Evolutionary conservation across 2,329 filamentous ascomycete genomes (phyloP).

Genomic region (Aspergillus felis): DNA sequence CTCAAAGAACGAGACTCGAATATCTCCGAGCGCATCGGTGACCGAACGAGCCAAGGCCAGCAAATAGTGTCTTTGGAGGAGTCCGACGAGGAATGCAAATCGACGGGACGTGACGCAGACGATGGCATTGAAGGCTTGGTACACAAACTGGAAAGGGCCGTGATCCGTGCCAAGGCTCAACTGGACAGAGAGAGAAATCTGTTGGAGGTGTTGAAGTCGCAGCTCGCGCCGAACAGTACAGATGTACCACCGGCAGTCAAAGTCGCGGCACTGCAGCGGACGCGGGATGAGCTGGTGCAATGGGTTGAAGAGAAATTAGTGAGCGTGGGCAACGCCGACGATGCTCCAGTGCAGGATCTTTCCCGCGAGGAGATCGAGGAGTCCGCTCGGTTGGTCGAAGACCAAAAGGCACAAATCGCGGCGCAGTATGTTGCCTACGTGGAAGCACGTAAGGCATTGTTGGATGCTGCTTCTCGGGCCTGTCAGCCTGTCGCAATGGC

Average conservation of each 20-base stretch:
- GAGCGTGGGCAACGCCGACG: constrained; percentile 29
- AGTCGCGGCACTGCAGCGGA: constrained; percentile 39
- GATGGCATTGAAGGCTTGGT: constrained; percentile 31
- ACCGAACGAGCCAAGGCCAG: constrained; percentile 9
- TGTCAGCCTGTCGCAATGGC: constrained; percentile 29
- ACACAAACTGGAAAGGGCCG: constrained; percentile 36
- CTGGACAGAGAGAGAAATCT: constrained; percentile 34
- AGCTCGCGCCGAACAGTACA: constrained; percentile 12
- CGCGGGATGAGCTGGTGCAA: constrained; percentile 47
- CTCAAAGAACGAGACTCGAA: constrained; percentile 28
- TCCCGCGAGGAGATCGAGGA: constrained; percentile 29
- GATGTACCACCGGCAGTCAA: constrained; percentile 16
- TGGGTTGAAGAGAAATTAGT: constrained; percentile 51
- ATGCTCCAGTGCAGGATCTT: constrained; percentile 23
- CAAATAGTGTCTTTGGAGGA: constrained; percentile 14
- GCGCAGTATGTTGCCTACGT: constrained; percentile 36
- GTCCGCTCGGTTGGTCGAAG: constrained; percentile 25
- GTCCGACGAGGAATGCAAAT: constrained; percentile 11
- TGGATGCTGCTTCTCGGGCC: constrained; percentile 33
- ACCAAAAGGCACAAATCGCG: constrained; percentile 30
- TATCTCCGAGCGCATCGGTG: constrained; percentile 19
- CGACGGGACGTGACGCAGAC: constrained; percentile 7
- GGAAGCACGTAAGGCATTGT: constrained; percentile 31
- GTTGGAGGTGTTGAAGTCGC: constrained; percentile 29
- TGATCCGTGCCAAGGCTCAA: constrained; percentile 34